A percentile compares a stretch with the other conserved stretches of the same genome.
Conservation (phyloP, 495 filamentous ascomycete genomes). For the Hypoxylon trugodes region DNA sequence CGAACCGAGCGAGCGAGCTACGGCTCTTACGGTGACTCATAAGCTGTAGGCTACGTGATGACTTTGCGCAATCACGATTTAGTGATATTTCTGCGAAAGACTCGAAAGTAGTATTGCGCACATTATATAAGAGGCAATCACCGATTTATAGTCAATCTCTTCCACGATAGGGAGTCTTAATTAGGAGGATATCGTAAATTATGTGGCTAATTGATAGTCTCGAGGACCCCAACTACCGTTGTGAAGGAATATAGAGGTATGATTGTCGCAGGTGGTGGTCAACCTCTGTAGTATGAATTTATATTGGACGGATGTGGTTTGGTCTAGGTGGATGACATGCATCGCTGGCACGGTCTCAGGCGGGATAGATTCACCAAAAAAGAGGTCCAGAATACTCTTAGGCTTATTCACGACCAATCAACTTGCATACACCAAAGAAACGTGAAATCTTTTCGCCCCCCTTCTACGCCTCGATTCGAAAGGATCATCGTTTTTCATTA, state of each 20-base stretch:
- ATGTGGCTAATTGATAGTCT: background rate
- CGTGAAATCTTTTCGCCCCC: constrained; percentile 27
- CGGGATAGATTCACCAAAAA: constrained; percentile 25
- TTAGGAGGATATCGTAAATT: no score
- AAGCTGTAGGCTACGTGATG: constrained; percentile 18
- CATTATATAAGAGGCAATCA: constrained; percentile 9
- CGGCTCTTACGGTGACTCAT: constrained; percentile 28
- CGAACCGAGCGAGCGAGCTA: constrained; percentile 25
- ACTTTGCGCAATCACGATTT: constrained; percentile 26
- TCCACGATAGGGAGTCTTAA: background rate
- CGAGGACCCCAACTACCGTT: background rate
- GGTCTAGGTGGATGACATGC: constrained; percentile 33
- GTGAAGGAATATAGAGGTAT: constrained; percentile 13
- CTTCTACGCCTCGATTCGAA: constrained; percentile 30
- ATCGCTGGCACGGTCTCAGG: constrained; percentile 22
- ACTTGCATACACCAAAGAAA: constrained; percentile 20
- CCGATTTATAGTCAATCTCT: constrained; percentile 4
- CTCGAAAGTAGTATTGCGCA: constrained; percentile 9
- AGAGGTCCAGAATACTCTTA: constrained; percentile 35
- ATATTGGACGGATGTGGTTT: constrained; percentile 23
- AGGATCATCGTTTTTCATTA: constrained; percentile 19
- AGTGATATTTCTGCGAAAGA: background rate
- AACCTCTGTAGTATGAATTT: constrained; percentile 5
- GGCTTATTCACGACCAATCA: constrained; percentile 29
- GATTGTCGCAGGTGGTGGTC: constrained; percentile 2